A percentile compares a stretch with the other conserved stretches of the same genome.
Evolutionary conservation across 352 stramenopile species (phyloP).

Genomic region (Phytopythium kandeliae): DNA sequence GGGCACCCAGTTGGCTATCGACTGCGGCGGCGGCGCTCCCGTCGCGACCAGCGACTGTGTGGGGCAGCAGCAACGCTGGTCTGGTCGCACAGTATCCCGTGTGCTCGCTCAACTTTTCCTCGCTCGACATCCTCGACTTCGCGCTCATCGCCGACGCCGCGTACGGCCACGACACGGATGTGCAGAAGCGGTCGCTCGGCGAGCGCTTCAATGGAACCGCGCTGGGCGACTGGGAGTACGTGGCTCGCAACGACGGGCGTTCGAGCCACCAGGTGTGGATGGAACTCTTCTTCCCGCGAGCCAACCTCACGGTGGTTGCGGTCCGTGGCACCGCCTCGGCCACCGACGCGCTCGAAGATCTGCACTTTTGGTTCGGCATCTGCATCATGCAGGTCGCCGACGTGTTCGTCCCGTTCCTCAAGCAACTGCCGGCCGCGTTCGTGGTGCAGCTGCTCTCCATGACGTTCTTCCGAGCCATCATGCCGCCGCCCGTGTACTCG

Average conservation of each 20-base stretch:
- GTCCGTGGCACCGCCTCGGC: conserved; percentile 79
- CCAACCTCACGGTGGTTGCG: conserved; percentile 84
- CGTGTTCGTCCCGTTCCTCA: conserved; percentile 83
- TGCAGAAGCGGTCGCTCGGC: conserved; percentile 69
- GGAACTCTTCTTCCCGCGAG: conserved; percentile 74
- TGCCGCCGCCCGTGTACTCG: conserved; percentile 75
- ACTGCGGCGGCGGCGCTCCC: not conserved
- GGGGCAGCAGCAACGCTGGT: not conserved
- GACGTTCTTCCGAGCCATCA: conserved; percentile 57
- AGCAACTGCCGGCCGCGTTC: conserved; percentile 70
- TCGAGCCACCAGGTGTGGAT: conserved; percentile 76
- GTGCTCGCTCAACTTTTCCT: conserved; percentile 56
- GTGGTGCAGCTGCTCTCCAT: conserved; percentile 84
- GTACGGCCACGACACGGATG: conserved; percentile 72
- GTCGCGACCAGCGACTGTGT: not conserved
- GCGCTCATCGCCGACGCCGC: conserved; percentile 77
- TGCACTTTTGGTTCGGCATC: conserved; percentile 86
- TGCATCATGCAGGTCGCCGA: conserved; percentile 84
- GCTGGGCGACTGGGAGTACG: conserved; percentile 71
- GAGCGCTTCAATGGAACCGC: conserved; percentile 80
- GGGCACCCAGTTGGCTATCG: conserved; percentile 6
- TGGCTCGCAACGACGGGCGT: conserved; percentile 60
- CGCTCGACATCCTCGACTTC: conserved; percentile 78
- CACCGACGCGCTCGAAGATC: conserved; percentile 78
- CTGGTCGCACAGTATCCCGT: conserved; percentile 72